Conservation (phyloP, 805 yeast genomes). For the Candida ortonii region DNA sequence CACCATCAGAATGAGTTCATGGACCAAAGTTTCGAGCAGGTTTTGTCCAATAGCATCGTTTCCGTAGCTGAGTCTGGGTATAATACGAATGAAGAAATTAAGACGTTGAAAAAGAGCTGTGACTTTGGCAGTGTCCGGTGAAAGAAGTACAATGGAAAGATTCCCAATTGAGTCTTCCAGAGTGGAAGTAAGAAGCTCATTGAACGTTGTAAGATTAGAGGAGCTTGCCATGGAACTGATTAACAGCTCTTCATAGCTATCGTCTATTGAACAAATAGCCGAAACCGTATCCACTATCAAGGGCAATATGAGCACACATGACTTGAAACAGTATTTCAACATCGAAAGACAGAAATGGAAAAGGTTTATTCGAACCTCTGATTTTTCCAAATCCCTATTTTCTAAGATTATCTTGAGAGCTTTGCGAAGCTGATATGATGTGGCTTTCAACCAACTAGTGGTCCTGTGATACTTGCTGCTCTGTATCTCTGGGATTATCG, state of each 20-base stretch:
- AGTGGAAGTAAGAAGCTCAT: conserved; percentile 3
- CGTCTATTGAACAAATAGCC: conserved; percentile 19
- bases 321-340: conserved; percentile 31
- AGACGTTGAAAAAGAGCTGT: conserved; percentile 11
- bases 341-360: conserved; percentile 31
- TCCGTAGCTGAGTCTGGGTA: conserved; percentile 7
- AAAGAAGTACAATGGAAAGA: conserved; percentile 20
- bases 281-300: conserved; percentile 33
- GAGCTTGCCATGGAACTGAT: conserved; percentile 17
- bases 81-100: conserved; percentile 8
- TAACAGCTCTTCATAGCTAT: conserved; percentile 6
- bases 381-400: conserved; percentile 23
- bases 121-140: conserved; percentile 29
- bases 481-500: conserved; percentile 17
- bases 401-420: conserved; percentile 39
- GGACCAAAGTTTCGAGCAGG: no score
- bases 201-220: conserved; percentile 13
- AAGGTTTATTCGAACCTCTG: conserved; percentile 34
- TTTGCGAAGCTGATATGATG: conserved; percentile 46
- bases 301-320: conserved; percentile 38
- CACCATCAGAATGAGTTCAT: no score
- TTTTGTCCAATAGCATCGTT: conserved; percentile 6
- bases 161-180: conserved; percentile 17
- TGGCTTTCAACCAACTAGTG: conserved; percentile 52
- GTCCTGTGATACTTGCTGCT: conserved; percentile 35